Evolutionary conservation across 176 grass and related monocot species (phyloP).

Genomic region (Thalia dealbata): DNA sequence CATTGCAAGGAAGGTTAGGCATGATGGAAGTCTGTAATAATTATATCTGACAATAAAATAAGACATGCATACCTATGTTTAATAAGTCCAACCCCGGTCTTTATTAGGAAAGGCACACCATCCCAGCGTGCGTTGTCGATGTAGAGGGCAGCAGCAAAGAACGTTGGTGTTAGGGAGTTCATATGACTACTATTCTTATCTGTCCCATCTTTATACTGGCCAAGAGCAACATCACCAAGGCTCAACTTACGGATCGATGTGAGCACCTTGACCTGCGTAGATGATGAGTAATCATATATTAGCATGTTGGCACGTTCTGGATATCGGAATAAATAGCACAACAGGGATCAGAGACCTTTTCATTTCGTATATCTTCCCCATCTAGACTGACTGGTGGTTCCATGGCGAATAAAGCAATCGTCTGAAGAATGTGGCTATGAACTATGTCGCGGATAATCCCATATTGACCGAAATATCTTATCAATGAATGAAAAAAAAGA

Average conservation of each 20-base stretch:
- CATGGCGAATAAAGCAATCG: constrained; percentile 86
- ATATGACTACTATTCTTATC: constrained; percentile 46
- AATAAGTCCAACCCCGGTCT: constrained; percentile 85
- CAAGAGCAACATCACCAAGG: constrained; percentile 74
- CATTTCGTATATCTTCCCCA: constrained; percentile 93
- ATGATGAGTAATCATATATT: neutral
- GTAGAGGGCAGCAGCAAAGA: constrained; percentile 79
- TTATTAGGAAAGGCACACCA: constrained; percentile 88
- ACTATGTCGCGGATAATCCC: constrained; percentile 88
- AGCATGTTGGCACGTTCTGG: neutral
- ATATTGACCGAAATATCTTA: constrained; percentile 80
- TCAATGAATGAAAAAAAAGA: neutral
- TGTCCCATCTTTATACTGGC: constrained; percentile 67
- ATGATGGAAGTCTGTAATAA: neutral
- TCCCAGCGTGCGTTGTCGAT: constrained; percentile 98
- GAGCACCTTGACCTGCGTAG: constrained; percentile 74
- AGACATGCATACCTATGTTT: constrained; percentile 53
- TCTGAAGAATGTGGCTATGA: constrained; percentile 89
- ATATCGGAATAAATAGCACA: constrained; percentile 3
- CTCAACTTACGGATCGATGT: constrained; percentile 73
- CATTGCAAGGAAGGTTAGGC: neutral
- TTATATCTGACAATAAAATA: neutral
- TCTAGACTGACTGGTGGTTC: constrained; percentile 82
- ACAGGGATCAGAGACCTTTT: constrained; percentile 46
- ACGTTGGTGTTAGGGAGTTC: constrained; percentile 75